phyloP scores from a whole-genome alignment of 2,329 filamentous ascomycete species.

The Coniosporium tulheliwenetii region DNA sequence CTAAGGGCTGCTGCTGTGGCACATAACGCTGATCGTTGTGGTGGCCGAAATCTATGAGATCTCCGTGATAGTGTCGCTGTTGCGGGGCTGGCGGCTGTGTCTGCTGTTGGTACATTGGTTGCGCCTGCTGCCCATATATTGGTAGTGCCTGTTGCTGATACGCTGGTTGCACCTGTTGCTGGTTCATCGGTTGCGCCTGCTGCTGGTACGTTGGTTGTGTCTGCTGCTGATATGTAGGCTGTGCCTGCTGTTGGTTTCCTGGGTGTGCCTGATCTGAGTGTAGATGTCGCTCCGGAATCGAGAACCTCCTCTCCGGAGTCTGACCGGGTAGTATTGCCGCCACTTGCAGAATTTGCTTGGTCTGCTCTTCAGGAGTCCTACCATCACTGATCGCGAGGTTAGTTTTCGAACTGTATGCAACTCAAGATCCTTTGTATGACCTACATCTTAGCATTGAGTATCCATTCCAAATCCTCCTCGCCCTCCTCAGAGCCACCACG shows the following conservation, averaged over 20 bases:
- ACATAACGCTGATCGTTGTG: conserved; percentile 15
- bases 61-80: conserved; percentile 10
- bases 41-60: conserved; percentile 45
- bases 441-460: conserved; percentile 76
- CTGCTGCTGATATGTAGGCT: conserved; percentile 8
- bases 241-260: background rate
- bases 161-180: too few species aligned
- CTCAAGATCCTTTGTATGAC: conserved; percentile 11
- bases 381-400: conserved; percentile 34
- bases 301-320: conserved; percentile 1
- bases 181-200: conserved; percentile 3
- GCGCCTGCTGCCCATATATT: conserved; percentile 8
- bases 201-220: conserved; percentile 1
- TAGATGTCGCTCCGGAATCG: conserved; percentile 18
- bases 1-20: conserved; percentile 1
- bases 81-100: conserved; percentile 4
- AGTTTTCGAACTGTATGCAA: background rate
- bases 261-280: background rate
- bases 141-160: background rate
- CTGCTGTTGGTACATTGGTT: background rate
- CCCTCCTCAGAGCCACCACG: conserved; percentile 58
- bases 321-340: conserved; percentile 75
- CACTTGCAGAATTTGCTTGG: conserved; percentile 72
- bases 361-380: conserved; percentile 50
- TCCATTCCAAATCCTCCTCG: conserved; percentile 86